Base-by-base conservation (phyloP, 2,329 filamentous ascomycete species). In the Purpureocillium takamizusanense region DNA sequence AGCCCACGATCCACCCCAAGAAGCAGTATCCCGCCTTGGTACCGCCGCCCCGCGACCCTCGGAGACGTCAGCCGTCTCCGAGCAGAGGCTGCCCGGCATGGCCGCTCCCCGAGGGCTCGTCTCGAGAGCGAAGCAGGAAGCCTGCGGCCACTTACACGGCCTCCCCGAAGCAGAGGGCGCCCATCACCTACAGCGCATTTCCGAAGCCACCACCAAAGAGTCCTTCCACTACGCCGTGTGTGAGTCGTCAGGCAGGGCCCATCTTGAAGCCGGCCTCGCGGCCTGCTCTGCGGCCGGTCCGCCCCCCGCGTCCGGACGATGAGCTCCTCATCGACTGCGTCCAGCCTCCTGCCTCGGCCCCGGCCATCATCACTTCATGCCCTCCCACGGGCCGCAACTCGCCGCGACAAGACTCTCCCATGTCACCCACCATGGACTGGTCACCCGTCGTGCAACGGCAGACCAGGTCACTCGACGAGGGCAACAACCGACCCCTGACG, bases 151-250 rank as follows among this genome's bases (percentile, higher is more conserved):
- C 18, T 29, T 34, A 40, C 27, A 13, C 36, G 13, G 17, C 34
- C 27, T 21, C 33, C 30, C 42, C 47, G 39, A 42, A 32, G 14
- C 45, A 48, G 31, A 56, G 52, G 42, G 41, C 52, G 9, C 44
- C 49, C 9, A 48, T 55, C 14, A 59, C 56, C 3, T 67, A 67
- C 42, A 66, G 66, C 1, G 55, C 65, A 30, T 68, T 66, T 41
- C 65, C 66, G 5, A 67, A 60, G 47, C 45, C 53, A 17, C 45
- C 53, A 17, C 35, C 44, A n/a, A 33, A 36, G 8, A 33, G 34
- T 14, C 28, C n/a, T 11, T 35, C 36, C 21, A 25, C 21, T 10
- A 5, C 21, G 21, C 21, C 5, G 21, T 10, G 21, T 25, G 21
- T 25, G 21, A 6, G 6, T 10, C 21, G 21, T 25, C 21, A 25